Evolutionary conservation across 169 alveolate species (phyloP), one percentile per base, ranked within the genome.

Genomic region (Cryptosporidium tyzzeri): DNA sequence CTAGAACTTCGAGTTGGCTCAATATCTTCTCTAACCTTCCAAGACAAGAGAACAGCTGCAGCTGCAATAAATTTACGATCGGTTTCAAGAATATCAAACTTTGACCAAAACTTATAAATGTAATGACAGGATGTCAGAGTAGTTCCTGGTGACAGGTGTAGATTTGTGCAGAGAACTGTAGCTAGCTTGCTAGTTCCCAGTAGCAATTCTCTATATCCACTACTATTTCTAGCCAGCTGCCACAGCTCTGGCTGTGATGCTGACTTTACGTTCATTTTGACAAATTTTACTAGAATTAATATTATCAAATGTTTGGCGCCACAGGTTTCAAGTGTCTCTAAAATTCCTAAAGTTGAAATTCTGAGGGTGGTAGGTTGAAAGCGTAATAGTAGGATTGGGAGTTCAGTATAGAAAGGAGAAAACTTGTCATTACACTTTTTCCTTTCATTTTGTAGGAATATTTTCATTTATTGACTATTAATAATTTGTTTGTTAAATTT

Each of bases 101-200:
- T 80, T 37, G 89, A 80, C 89, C 89, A 80, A 39, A 80, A 80
- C 75, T 39, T 55, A n/a, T 80, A 80, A 26, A 67, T 80, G 26
- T 80, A 80, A n/a, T 61, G 70, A 48, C 41, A 80, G 12, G 89
- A 59, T 23, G 89, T 80, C 55, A 80, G 41, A 16, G 74, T 80
- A 21, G 74, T 62, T 16, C 89, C 89, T 26, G 89, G 89, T 2
- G 89, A 80, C 6, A 80, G 45, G 10, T 80, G 74, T 7, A 80
- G 44, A 50, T 80, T 80, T 45, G 23, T 80, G 6, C 89, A 80
- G 14, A 80, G 75, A 31, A 80, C 75, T 9, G 31, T 39, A 12
- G 74, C 89, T 41, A 80, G 51, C 51, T 80, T 80, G 51, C 89
- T 80, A 39, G 89, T 80, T n/a, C 89, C 89, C 62, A 80, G 21